Evolutionary conservation across 495 filamentous ascomycete genomes (phyloP), one percentile per base, ranked within the genome.

Genomic region (Xylaria venustula): DNA sequence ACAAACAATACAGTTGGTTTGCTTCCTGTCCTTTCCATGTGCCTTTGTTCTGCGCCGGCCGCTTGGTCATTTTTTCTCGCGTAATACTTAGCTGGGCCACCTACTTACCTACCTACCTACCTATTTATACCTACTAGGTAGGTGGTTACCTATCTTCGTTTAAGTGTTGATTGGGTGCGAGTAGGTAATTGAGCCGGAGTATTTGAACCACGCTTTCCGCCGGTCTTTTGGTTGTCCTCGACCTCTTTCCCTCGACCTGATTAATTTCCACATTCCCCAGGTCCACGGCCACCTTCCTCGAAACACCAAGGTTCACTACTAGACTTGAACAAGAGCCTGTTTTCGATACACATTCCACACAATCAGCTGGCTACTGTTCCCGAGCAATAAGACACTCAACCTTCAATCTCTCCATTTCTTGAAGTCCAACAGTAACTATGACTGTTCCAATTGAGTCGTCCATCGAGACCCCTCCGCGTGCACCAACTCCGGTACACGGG

Each of bases 401-500:
- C 15, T 40, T 20, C 17, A 28, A 26, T 28, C 44, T 8, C 8
- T 1, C 34, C n/a, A 11, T 9, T 2, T 14, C 40, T 12, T 28
- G 42, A 8, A 40, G 9, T 19, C 7, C 22, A 22, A 20, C 22
- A 36, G 22, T 23, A 67, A 45, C 63, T 56, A 80, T 78, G 77
- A 76, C 76, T 54, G 70, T 69, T 40, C 60, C 69, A 47, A 70
- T 64, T 64, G 72, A 77, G 61, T 64, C 74, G 17, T 68, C 75
- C 50, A 74, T 77, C 65, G 67, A 73, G 32, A 79, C 77, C 61
- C 75, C 77, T 46, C 74, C 77, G 36, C 73, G 70, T 53, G 73
- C 72, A 23, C 71, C 73, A 19, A 71, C 75, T 58, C 75, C 77
- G 40, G 66, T 68, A 14, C 67, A 88, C 67, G 80, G 83, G 22